phyloP scores from a whole-genome alignment of 1,139 yeast genomes.

The Candida gigantensis region DNA sequence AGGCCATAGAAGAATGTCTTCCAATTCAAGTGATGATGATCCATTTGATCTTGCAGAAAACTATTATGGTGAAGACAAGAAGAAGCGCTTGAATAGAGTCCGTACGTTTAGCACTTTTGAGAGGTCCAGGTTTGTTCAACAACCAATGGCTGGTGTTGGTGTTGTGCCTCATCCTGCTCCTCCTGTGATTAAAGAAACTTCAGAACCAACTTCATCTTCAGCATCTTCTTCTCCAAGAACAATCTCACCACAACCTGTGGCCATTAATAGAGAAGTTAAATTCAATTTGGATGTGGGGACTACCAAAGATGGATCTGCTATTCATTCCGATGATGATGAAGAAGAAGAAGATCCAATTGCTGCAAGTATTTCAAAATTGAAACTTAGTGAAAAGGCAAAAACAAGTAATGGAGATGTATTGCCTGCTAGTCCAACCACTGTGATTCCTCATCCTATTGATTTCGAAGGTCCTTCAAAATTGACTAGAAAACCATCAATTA shows the following conservation, averaged over 20 bases:
- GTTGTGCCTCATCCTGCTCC: too few relatives aligned
- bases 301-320: constrained; percentile 6
- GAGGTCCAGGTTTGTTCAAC: constrained; percentile 15
- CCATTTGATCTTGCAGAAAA: constrained; percentile 70
- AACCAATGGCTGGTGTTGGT: too few relatives aligned
- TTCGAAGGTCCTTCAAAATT: constrained; percentile 5
- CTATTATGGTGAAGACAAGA: constrained; percentile 63
- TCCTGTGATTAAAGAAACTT: constrained; percentile 10
- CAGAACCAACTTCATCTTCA: constrained; percentile 13
- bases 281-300: constrained; percentile 10
- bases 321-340: constrained; percentile 12
- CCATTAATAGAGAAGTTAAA: constrained; percentile 3
- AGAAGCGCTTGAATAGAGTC: constrained; percentile 51
- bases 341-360: constrained; percentile 2
- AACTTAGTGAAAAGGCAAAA: not conserved
- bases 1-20: constrained; percentile 23
- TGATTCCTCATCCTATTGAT: constrained; percentile 9
- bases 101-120: constrained; percentile 55
- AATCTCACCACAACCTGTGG: constrained; percentile 3
- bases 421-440: not conserved
- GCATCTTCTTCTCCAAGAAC: constrained; percentile 11
- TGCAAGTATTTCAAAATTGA: not conserved
- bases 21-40: constrained; percentile 46
- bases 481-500: constrained; percentile 31
- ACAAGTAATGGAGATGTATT: too few relatives aligned